Conservation (phyloP, 2,329 filamentous ascomycete species). For the Stachybotrys chartarum region DNA sequence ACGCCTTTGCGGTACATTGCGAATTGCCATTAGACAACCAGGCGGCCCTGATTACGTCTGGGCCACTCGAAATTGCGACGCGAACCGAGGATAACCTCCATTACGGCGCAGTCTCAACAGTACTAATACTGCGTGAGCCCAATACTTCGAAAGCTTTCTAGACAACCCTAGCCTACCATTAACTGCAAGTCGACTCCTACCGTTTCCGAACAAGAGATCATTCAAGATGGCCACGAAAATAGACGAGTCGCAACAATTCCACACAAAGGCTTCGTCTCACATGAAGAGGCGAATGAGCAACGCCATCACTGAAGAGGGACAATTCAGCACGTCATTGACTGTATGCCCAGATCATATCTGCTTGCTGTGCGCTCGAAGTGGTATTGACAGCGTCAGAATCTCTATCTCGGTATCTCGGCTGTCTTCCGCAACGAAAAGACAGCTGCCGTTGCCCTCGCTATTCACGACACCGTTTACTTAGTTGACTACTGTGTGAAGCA, state of each 20-base stretch:
- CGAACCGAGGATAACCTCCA: no score
- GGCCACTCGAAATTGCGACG: no score
- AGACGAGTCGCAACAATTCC: no score
- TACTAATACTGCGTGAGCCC: no score
- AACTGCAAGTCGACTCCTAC: no score
- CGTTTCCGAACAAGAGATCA: no score
- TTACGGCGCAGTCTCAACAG: no score
- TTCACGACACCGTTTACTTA: slow-evolving; percentile 69
- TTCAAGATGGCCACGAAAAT: no score
- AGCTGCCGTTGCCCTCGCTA: slow-evolving; percentile 57
- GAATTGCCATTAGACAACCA: neutral
- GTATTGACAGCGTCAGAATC: slow-evolving; percentile 29
- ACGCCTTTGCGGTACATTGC: neutral
- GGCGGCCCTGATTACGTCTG: neutral
- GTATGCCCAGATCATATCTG: neutral
- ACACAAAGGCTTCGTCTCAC: neutral
- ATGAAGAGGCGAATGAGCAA: neutral
- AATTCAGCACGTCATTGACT: neutral
- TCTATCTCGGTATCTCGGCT: slow-evolving; percentile 58
- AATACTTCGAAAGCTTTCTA: no score
- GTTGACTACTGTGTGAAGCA: slow-evolving; percentile 62
- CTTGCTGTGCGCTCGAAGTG: neutral
- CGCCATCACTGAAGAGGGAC: neutral
- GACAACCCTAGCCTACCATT: no score
- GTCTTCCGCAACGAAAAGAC: slow-evolving; percentile 41